These are phyloP conservation scores for Pleurotus pulmonarius DNA, from an alignment of 768 basidiomycete genomes.

Conservation along the genomic window DNA sequence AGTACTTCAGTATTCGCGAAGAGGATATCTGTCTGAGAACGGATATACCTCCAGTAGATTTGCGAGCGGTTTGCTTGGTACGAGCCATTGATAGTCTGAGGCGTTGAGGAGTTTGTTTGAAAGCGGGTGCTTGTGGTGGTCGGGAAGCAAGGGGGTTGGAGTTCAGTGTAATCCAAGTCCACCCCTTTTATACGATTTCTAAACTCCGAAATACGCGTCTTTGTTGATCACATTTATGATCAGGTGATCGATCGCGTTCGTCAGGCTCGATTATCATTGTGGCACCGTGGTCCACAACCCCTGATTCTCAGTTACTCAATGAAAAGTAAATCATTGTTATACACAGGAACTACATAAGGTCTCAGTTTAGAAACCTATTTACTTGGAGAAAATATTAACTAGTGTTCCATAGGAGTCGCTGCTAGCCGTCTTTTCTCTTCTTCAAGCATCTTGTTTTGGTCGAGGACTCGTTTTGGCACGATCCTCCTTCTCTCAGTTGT, in stretches of 20 bases:
- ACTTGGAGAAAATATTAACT: no score
- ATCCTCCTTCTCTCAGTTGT: constrained; percentile 44
- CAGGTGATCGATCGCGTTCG: neutral
- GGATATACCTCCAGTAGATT: constrained; percentile 63
- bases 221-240: neutral
- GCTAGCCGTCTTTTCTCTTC: constrained; percentile 42
- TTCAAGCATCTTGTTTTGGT: constrained; percentile 45
- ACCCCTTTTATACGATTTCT: constrained; percentile 9
- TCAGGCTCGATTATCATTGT: no score
- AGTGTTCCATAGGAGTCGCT: neutral
- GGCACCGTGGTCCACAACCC: no score
- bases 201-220: constrained; percentile 6
- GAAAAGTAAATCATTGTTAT: no score
- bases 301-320: no score
- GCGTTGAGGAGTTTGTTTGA: neutral
- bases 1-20: neutral
- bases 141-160: constrained; percentile 14
- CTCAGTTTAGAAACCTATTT: no score
- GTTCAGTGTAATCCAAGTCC: constrained; percentile 17
- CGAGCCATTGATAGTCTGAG: constrained; percentile 51
- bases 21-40: neutral
- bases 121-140: constrained; percentile 18
- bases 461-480: constrained; percentile 40
- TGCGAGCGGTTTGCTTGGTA: constrained; percentile 75
- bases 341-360: no score